Evolutionary conservation across 2,329 filamentous ascomycete species (phyloP), one percentile per base, ranked within the genome.

Genomic region (Xylariales sp.): DNA sequence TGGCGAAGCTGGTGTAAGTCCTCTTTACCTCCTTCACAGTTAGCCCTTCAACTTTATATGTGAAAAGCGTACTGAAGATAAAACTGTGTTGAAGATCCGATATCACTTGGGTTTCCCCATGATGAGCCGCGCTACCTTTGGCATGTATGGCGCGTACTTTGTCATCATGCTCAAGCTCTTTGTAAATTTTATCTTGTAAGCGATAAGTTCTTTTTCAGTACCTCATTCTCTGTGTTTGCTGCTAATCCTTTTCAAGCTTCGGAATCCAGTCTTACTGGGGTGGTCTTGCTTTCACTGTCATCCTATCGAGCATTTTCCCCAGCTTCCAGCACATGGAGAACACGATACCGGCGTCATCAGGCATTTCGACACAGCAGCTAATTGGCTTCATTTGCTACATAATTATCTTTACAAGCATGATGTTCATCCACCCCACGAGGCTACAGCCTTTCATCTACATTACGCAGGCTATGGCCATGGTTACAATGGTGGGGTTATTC

Each of bases 331-430:
- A 59, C 35, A 53, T 66, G 48, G 40, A 54, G 33, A 65, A 60
- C 46, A 56, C 45, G 5, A 50, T 63, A 5, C 55, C 52, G 24
- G 31, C 12, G 24, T 33, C 31, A 10, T 33, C 53, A 6, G 48
- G 53, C 38, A 56, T 61, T 43, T 59, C 54, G 4, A 65, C 61
- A 6, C 50, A 51, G 12, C 44, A 63, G 19, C 56, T 66, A 29
- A 48, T 61, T 16, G 57, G 54, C 1, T 63, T 52, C 39, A 47
- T 64, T n/a, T 36, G 66, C 15, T 66, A 60, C 47, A 55, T 55
- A 21, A 36, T 64, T 18, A 46, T 63, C 18, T 45, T 45, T 27
- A 32, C 27, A 5, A 20, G 17, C 6, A 19, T 45, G 15, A 28
- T 45, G 29, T 40, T 40, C 21, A 40, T 41, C 30, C 35, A 38